A percentile compares a stretch with the other conserved stretches of the same genome.
These are phyloP conservation scores for Blastobotrys niveus DNA, from an alignment of 1,139 yeast species.

Conservation along the genomic window DNA sequence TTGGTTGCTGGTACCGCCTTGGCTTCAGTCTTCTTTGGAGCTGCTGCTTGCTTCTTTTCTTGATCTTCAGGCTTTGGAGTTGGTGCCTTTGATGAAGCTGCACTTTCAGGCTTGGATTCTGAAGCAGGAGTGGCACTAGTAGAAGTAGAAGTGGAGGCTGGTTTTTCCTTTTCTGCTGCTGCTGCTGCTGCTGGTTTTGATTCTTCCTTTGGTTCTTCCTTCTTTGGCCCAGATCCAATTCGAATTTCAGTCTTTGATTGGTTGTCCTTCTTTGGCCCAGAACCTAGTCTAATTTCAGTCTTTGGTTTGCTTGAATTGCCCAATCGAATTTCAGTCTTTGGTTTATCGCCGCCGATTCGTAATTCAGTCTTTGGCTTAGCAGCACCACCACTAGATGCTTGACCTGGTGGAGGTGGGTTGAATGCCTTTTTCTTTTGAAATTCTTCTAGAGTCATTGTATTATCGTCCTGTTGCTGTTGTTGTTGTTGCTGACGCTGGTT, in stretches of 20 bases:
- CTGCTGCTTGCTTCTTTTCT: constrained; percentile 18
- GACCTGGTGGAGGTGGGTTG: constrained; percentile 27
- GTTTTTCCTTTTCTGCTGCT: constrained; percentile 38
- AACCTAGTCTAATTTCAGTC: constrained; percentile 17
- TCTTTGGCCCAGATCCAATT: constrained; percentile 12
- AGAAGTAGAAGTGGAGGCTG: constrained; percentile 30
- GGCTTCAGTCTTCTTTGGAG: constrained; percentile 24
- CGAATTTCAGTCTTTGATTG: constrained; percentile 16
- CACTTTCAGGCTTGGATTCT: constrained; percentile 19
- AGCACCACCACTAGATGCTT: constrained; percentile 17
- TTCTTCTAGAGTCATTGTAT: constrained; percentile 81
- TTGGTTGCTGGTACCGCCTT: constrained; percentile 19
- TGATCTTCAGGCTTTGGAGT: constrained; percentile 16
- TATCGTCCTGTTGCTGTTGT: constrained; percentile 27
- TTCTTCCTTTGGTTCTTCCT: too few relatives aligned
- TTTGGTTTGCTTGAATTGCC: constrained; percentile 14
- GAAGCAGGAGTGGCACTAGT: constrained; percentile 17
- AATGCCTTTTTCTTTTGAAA: constrained; percentile 59
- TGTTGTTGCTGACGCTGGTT: constrained; percentile 28
- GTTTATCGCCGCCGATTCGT: constrained; percentile 12
- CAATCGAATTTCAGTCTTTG: constrained; percentile 18
- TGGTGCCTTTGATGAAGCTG: constrained; percentile 17
- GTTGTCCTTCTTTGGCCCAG: constrained; percentile 2
- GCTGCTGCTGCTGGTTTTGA: constrained; percentile 32
- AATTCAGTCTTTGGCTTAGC: constrained; percentile 14